Percentiles rank a stretch among this genome's conserved stretches.
Conservation (phyloP, 2,329 filamentous ascomycete genomes). For the Trichoderma sp. region DNA sequence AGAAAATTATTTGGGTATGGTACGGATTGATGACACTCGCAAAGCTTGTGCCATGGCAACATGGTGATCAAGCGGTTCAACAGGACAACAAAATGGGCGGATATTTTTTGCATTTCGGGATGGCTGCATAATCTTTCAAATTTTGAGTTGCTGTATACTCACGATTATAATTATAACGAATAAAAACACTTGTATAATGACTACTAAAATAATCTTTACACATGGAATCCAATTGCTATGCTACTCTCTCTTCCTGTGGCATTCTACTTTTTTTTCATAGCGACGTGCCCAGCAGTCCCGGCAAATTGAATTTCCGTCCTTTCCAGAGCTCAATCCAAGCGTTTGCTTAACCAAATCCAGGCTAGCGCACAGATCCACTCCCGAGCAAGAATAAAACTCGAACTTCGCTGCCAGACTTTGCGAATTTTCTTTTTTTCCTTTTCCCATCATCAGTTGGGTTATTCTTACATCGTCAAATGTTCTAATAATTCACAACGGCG, state of each 20-base stretch:
- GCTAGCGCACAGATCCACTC: background rate
- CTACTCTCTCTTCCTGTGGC: background rate
- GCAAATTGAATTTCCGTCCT: slow-evolving; percentile 11
- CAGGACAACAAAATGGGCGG: background rate
- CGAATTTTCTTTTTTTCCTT: slow-evolving; percentile 31
- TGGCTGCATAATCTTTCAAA: background rate
- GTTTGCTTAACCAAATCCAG: background rate
- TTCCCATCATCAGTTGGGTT: slow-evolving; percentile 45
- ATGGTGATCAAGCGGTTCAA: background rate
- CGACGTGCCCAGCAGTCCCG: background rate
- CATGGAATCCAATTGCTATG: background rate
- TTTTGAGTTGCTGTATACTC: background rate
- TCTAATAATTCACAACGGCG: slow-evolving; percentile 44
- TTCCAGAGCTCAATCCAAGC: background rate
- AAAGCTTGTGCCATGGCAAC: background rate
- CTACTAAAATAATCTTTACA: background rate
- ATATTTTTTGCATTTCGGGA: background rate
- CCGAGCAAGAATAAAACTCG: slow-evolving; percentile 21
- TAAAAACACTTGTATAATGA: background rate
- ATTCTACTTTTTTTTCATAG: background rate
- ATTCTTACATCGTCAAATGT: slow-evolving; percentile 52
- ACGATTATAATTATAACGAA: background rate
- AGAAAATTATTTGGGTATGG: background rate
- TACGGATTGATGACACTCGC: background rate
- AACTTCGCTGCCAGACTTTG: slow-evolving; percentile 10